Conservation (phyloP, 441 rosid species). For the Arabidopsis lyrata region DNA sequence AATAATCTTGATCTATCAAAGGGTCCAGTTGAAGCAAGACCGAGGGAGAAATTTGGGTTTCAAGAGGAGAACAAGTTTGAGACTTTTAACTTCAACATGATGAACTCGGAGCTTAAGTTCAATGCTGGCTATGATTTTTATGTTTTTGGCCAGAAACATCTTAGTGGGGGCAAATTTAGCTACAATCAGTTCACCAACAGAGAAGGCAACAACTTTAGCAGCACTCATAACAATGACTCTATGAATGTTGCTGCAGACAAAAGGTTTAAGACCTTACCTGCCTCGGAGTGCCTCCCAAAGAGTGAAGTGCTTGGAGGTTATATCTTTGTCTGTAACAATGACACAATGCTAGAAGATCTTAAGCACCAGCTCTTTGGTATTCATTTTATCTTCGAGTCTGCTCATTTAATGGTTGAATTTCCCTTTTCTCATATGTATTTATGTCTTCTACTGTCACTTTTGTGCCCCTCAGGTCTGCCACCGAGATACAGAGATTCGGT, state of each 20-base stretch:
- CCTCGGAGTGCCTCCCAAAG: conserved; percentile 84
- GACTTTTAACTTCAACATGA: conserved; percentile 66
- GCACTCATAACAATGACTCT: conserved; percentile 51
- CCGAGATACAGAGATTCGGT: conserved; percentile 95
- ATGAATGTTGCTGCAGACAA: conserved; percentile 67
- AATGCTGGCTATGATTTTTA: conserved; percentile 62
- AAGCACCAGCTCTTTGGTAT: conserved; percentile 91
- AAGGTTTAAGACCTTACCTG: conserved; percentile 94
- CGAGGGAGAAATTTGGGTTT: conserved; percentile 66
- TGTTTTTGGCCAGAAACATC: conserved; percentile 65
- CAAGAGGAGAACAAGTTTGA: conserved; percentile 73
- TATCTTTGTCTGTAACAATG: conserved; percentile 94
- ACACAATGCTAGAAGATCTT: conserved; percentile 93
- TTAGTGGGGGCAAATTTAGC: conserved; percentile 58
- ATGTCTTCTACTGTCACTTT: conserved; percentile 29
- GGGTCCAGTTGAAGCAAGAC: conserved; percentile 61
- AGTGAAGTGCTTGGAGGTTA: conserved; percentile 96
- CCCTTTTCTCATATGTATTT: neutral
- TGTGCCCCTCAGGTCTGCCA: conserved; percentile 64
- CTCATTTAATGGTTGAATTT: neutral
- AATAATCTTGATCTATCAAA: conserved; percentile 83
- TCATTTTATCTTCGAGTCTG: neutral
- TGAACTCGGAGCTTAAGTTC: conserved; percentile 73
- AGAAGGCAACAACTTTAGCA: conserved; percentile 47
- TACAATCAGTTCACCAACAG: conserved; percentile 59